Evolutionary conservation across 2,329 filamentous ascomycete species (phyloP), one percentile per base, ranked within the genome.

Genomic region (Nannizzia gypsea): DNA sequence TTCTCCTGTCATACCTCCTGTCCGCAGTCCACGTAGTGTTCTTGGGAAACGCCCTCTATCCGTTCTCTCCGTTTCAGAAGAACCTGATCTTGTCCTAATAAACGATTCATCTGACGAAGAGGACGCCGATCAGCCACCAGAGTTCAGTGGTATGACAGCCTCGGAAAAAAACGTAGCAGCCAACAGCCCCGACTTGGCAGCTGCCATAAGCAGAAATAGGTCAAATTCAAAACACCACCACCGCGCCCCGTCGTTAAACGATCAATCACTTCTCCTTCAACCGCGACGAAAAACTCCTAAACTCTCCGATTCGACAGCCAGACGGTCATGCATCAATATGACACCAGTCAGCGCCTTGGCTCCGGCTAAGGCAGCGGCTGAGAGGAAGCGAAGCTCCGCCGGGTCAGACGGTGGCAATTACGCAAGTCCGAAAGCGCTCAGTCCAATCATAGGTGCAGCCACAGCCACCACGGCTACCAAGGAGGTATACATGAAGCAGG

Each of bases 11-110:
- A 71, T 68, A 58, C 59, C 69, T 11, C 62, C 68, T 13, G 68
- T 73, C n/a, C 69, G 71, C n/a, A 72, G 67, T 54, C 69, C 71
- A 11, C 67, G 71, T 44, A 72, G 67, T 57, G 65, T 67, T 4
- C 68, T 71, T 24, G 70, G 71, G 2, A 78, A 78, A 65, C 70
- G 76, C 0, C 74, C 76, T 0, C 67, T 78, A 15, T 73, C 75
- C 22, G 73, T 76, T 22, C 67, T 77, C 13, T 67, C 73, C 13
- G 67, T 68, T 5, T 63, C 71, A 2, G 63, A 68, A 24, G 74
- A 76, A 36, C 62, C 65, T 28, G 70, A 72, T 28, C 61, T 65
- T n/a, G 66, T 68, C 11, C 67, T 70, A 65, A 61, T 65, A 34
- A 68, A 71, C 34, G 62, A 65, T 26, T 68, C 70, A 20, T 66